phyloP scores from a whole-genome alignment of 352 stramenopile genomes.

The Phytophthora hybrid region DNA sequence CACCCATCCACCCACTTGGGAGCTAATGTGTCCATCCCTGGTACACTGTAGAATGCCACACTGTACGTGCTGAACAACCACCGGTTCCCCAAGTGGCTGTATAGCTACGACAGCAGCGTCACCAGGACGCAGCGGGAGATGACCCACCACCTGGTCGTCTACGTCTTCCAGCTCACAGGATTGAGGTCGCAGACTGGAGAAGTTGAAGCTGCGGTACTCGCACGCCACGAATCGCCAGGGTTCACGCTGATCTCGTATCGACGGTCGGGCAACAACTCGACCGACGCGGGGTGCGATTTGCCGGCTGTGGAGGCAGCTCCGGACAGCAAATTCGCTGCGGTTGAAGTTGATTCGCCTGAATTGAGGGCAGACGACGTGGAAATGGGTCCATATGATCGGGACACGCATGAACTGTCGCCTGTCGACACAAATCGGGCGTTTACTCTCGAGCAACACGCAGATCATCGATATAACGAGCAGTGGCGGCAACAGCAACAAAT shows the following conservation, averaged over 20 bases:
- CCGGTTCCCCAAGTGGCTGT: conserved; percentile 60
- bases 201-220: conserved; percentile 37
- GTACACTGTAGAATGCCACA: conserved; percentile 37
- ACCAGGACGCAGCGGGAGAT: conserved; percentile 57
- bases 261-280: conserved; percentile 29
- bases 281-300: conserved; percentile 17
- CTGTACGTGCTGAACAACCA: conserved; percentile 64
- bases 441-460: background rate
- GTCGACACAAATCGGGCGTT: background rate
- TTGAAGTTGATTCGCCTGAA: background rate
- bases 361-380: conserved; percentile 9
- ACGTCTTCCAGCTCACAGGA: conserved; percentile 42
- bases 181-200: conserved; percentile 7
- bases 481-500: background rate
- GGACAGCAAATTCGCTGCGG: conserved; percentile 10
- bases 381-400: conserved; percentile 6
- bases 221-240: conserved; percentile 42
- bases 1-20: background rate
- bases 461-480: background rate
- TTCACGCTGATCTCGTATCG: conserved; percentile 52
- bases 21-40: background rate
- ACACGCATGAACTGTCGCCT: background rate
- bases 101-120: conserved; percentile 59
- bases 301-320: conserved; percentile 15
- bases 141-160: conserved; percentile 53